Base-by-base conservation (phyloP, 2,329 filamentous ascomycete species). In the Triangularia setosa region DNA sequence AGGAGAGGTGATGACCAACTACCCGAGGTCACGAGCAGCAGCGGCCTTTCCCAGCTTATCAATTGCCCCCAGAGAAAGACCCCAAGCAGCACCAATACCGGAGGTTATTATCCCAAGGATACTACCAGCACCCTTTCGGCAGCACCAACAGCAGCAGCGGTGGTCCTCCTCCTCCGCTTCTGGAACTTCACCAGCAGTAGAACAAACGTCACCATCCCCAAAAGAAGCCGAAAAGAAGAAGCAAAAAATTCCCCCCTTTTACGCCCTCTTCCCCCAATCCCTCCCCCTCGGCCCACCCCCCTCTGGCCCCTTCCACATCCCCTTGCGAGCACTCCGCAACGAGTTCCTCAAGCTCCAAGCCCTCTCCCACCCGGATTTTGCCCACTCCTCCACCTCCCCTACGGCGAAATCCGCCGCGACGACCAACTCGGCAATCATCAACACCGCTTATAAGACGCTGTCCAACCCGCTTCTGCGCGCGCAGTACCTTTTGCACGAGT, bases 301-400 rank as follows among this genome's bases (percentile, higher is more conserved):
- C 0, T 62, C 73, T 0, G 90, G 93, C 0, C 83, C 87, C 64
- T 99, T 98, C 82, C 77, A 81, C 14, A 86, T 98, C 73, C 84
- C 96, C 75, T 75, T 85, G 12, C 81, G 84, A 64, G 80, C 84
- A 16, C 85, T 98, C 21, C 90, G 91, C 58, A 85, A 86, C 69
- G 95, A 99, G 75, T 98, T 96, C 79, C 87, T 98, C 14, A 85
- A 87, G 65, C 84, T 97, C 0, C 95, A 99, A 78, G 85, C 88
- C 18, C 82, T 84, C 53, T 85, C 90, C 11, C 91, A 95, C 76
- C 91, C 91, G 0, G 91, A 95, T 75, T 80, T 89, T 65, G 81
- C 84, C 74, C 80, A 75, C 67, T 61, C 54, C 18, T n/a, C 55
- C 33, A 1, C 57, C n/a, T 33, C 28, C 12, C 21, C 16, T 21